Evolutionary conservation across 2,329 filamentous ascomycete genomes (phyloP).

Genomic region (Calonectria ilicicola): DNA sequence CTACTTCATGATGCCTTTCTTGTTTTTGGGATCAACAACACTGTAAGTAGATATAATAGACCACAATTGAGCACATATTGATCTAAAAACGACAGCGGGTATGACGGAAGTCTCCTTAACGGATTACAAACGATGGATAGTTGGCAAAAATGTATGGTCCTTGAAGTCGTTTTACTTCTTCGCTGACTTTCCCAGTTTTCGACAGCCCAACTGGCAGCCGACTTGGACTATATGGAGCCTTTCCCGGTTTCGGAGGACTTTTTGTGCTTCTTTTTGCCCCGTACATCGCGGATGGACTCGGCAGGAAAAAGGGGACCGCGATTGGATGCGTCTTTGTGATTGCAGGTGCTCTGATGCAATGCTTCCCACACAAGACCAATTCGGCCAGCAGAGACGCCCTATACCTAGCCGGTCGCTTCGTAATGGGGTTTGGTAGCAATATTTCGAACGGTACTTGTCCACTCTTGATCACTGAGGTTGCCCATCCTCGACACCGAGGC

Average conservation of each 20-base stretch:
- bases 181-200: slow-evolving; percentile 29
- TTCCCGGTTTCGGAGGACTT: slow-evolving; percentile 38
- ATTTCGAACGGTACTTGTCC: slow-evolving; percentile 41
- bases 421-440: slow-evolving; percentile 40
- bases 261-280: slow-evolving; percentile 41
- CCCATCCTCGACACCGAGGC: slow-evolving; percentile 37
- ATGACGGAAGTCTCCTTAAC: slow-evolving; percentile 36
- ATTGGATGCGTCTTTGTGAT: slow-evolving; percentile 35
- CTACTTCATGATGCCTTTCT: slow-evolving; percentile 38
- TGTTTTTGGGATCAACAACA: slow-evolving; percentile 40
- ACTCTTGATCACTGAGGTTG: slow-evolving; percentile 38
- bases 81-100: not conserved
- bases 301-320: slow-evolving; percentile 38
- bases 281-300: slow-evolving; percentile 39
- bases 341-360: slow-evolving; percentile 36
- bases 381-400: slow-evolving; percentile 29
- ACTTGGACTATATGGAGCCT: slow-evolving; percentile 40
- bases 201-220: slow-evolving; percentile 37
- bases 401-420: slow-evolving; percentile 36
- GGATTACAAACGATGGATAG: slow-evolving; percentile 38
- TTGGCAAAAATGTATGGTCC: slow-evolving; percentile 31
- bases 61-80: too few relatives aligned
- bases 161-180: accelerated
- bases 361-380: slow-evolving; percentile 28
- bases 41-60: not conserved